These are phyloP conservation scores for Cucumis melo DNA, from an alignment of 306 rosid species.

Conservation along the genomic window DNA sequence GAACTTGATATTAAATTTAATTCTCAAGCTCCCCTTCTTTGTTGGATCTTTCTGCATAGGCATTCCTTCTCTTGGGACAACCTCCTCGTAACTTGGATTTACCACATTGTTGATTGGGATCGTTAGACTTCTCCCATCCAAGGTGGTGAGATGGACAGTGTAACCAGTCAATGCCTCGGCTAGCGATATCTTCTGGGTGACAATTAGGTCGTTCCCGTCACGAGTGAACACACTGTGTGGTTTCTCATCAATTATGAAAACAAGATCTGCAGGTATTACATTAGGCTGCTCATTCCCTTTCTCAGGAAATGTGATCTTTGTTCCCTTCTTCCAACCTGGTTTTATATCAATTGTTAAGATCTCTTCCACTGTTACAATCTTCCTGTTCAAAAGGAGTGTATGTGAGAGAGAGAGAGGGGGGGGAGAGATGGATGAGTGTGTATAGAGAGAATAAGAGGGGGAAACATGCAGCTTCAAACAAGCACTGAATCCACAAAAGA, in stretches of 20 bases:
- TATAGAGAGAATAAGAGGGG: not conserved
- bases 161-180: constrained; percentile 44
- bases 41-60: constrained; percentile 46
- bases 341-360: constrained; percentile 41
- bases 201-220: constrained; percentile 33
- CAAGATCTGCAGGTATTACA: constrained; percentile 30
- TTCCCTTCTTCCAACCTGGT: constrained; percentile 64
- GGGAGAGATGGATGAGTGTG: not conserved
- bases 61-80: constrained; percentile 50
- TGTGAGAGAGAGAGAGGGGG: too few species aligned
- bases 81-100: constrained; percentile 44
- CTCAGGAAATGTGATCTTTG: constrained; percentile 51
- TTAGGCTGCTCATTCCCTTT: constrained; percentile 46
- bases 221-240: constrained; percentile 37
- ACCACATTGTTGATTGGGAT: constrained; percentile 39
- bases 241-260: constrained; percentile 37
- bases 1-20: constrained; percentile 44
- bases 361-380: constrained; percentile 35
- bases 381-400: constrained; percentile 8
- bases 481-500: not conserved
- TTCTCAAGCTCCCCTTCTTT: constrained; percentile 42
- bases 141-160: constrained; percentile 35
- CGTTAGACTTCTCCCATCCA: constrained; percentile 35
- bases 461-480: not conserved
- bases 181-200: constrained; percentile 31